Base-by-base conservation (phyloP, 148 eudicot species). In the Silene conica region DNA sequence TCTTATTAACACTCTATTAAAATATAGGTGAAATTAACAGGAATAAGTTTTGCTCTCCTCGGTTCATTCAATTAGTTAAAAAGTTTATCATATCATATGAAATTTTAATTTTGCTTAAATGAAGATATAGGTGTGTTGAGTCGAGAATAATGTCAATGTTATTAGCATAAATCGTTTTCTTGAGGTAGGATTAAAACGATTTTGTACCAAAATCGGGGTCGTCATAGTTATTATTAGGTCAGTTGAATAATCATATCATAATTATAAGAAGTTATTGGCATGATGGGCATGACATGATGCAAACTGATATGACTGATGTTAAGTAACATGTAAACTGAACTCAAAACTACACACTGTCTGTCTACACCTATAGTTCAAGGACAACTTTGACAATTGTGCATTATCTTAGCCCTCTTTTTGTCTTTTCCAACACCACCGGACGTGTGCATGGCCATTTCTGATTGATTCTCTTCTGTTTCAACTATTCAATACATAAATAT, bases 391-490 rank as follows among this genome's bases (percentile, higher is more conserved):
- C 76, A 73, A 57, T 45, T 59, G 72, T 58, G 48, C n/a, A 12
- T 65, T 23, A 13, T n/a, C 11, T n/a, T 3, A 62, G 71, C 68
- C 45, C 61, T 71, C 31, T 31, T 50, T 28, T 74, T 69, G 74
- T 63, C 70, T 70, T 75, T 68, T 73, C 56, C 45, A 63, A 73
- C 25, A 38, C 55, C 25, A 13, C 72, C 60, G 80, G 81, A 88
- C 89, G 90, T 89, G 83, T 88, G 97, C 97, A 92, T 86, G 90
- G 85, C 82, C 69, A 46, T 55, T 38, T 52, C 59, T 76, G 70
- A 72, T 83, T 80, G 83, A 83, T 86, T 79, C 46, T 63, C 87
- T 80, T 70, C 80, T 76, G 74, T 80, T 55, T 70, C 75, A 20
- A 70, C 18, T 54, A 69, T 38, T 74, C 48, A 0, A n/a, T 26